Base-by-base conservation (phyloP, 83 land plant species). In the Larix sibirica region DNA sequence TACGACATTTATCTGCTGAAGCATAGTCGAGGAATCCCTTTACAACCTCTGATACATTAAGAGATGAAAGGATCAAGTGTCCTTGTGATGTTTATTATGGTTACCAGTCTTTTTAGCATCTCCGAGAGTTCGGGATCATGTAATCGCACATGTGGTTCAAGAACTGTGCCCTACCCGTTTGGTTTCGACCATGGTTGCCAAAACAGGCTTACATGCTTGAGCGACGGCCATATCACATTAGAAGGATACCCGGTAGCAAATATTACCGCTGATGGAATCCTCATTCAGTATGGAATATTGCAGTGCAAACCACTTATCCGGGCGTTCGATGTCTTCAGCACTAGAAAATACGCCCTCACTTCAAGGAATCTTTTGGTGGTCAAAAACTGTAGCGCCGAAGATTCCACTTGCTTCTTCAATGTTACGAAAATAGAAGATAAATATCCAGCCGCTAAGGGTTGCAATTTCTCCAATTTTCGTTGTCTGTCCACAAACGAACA, bases 121-220 rank as follows among this genome's bases (percentile, higher is more conserved):
- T 68, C 17, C 28, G 23, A 24, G 59, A 24, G 77, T 67, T 42
- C 61, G 31, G 74, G 21, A 21, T 4, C 23, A 38, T 81, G 83
- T 68, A 40, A 78, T 10, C 80, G 59, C 0, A 60, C 80, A 66
- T 89, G 88, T 81, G 81, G 75, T 60, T 8, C 42, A n/a, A 44
- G 23, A 14, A 21, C 28, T 17, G 87, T 84, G 23, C 88, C 77
- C 4, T 88, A 86, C 62, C 94, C 94, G 20, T 89, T 92, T 63
- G 94, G 94, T 4, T 92, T 92, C 84, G 79, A 86, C 20, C 28
- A 5, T 17, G 85, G 65, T 2, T 86, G 87, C 65, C 63, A 56
- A 6, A 89, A 87, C 82, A 82, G 20, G 17, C 64, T 92, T 54
- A 66, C 81, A 38, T 87, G 90, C 83, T 64, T 4, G 23, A 33